Conservation (phyloP, 805 yeast genomes). For the Yarrowia sp. region DNA sequence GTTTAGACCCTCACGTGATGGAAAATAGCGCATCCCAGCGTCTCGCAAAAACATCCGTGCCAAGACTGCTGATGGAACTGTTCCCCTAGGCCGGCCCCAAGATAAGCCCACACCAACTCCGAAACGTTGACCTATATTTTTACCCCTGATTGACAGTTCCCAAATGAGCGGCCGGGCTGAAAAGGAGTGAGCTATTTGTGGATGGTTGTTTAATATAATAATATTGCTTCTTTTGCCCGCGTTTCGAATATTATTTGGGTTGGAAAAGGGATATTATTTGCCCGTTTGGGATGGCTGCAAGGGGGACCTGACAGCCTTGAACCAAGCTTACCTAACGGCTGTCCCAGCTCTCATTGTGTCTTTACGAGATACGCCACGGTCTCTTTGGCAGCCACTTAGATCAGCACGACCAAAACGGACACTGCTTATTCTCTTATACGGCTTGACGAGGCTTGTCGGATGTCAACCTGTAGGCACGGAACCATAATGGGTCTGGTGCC, state of each 20-base stretch:
- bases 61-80: background rate
- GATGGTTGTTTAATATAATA: background rate
- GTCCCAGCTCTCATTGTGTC: background rate
- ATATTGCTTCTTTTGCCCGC: background rate
- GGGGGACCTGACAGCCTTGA: background rate
- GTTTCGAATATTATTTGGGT: background rate
- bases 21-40: background rate
- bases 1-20: background rate
- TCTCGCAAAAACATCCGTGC: background rate
- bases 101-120: too few species aligned
- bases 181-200: slow-evolving; percentile 5
- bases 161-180: background rate
- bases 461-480: background rate
- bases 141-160: slow-evolving; percentile 19
- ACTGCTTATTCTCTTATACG: background rate
- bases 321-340: background rate
- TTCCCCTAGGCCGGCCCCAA: too few species aligned
- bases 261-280: slow-evolving; percentile 6
- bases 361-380: background rate
- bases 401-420: background rate
- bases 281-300: slow-evolving; percentile 8
- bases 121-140: background rate
- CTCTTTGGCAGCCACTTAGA: background rate
- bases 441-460: background rate
- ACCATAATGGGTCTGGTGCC: background rate